Evolutionary conservation across 2,329 filamentous ascomycete species (phyloP).

Genomic region (Pseudopyrenochaeta lycopersici): DNA sequence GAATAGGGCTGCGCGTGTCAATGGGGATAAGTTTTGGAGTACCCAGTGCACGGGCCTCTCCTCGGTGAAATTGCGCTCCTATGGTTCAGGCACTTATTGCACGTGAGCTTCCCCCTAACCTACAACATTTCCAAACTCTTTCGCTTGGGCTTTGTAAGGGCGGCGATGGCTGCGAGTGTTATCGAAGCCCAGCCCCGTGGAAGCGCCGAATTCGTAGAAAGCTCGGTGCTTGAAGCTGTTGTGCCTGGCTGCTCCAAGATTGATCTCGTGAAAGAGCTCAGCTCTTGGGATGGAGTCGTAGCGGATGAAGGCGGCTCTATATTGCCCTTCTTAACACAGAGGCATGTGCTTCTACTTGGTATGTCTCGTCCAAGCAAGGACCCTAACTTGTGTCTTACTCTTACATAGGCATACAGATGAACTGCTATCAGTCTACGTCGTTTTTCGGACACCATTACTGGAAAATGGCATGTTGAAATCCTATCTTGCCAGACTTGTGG

Average conservation of each 20-base stretch:
- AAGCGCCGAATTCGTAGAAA: conserved; percentile 50
- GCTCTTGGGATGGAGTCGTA: conserved; percentile 55
- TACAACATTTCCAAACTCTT: background rate
- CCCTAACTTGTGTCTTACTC: conserved; percentile 59
- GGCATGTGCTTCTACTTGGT: conserved; percentile 78
- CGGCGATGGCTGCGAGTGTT: conserved; percentile 28
- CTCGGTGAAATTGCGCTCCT: conserved; percentile 2
- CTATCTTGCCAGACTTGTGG: conserved; percentile 69
- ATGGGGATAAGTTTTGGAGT: conserved; percentile 13
- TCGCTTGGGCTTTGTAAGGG: background rate
- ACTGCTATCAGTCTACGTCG: conserved; percentile 72
- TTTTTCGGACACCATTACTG: conserved; percentile 70
- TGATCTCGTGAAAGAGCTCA: conserved; percentile 51
- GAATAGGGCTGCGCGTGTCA: background rate
- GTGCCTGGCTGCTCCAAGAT: conserved; percentile 48
- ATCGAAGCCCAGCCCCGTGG: conserved; percentile 34
- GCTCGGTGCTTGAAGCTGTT: conserved; percentile 49
- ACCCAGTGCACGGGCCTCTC: conserved; percentile 1
- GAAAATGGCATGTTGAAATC: conserved; percentile 66
- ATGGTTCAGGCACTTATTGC: conserved; percentile 18
- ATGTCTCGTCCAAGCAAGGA: conserved; percentile 49
- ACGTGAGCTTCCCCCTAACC: conserved; percentile 24
- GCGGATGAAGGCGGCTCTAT: conserved; percentile 56
- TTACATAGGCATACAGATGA: conserved; percentile 71
- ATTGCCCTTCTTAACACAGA: conserved; percentile 67